These are phyloP conservation scores for Hibiscus trionum DNA, from an alignment of 345 rosid species.

Conservation along the genomic window DNA sequence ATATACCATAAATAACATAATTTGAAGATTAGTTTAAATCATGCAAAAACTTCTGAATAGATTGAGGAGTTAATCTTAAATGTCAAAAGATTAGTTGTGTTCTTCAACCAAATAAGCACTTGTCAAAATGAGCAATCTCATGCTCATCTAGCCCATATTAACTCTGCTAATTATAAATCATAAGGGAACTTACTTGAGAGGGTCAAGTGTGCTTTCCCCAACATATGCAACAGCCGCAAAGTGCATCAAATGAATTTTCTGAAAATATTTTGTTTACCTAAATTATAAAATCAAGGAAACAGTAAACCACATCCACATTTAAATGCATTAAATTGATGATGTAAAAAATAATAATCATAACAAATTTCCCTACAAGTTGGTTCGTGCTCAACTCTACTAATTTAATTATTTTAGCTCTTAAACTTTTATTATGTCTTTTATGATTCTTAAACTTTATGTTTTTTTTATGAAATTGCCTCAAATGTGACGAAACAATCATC, in stretches of 20 bases:
- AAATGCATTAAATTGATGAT: neutral
- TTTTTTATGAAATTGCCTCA: too few species aligned
- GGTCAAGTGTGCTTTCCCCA: conserved; percentile 94
- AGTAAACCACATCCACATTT: conserved; percentile 3
- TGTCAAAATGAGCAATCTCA: neutral
- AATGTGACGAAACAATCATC: too few species aligned
- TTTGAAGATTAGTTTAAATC: neutral
- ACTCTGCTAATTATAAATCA: neutral
- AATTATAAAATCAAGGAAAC: conserved; percentile 28
- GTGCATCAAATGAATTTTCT: conserved; percentile 90
- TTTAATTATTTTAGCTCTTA: too few species aligned
- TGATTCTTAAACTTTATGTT: too few species aligned
- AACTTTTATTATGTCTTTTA: too few species aligned
- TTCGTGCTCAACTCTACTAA: too few species aligned
- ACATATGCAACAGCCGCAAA: conserved; percentile 99
- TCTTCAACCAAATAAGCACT: neutral
- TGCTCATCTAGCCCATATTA: neutral
- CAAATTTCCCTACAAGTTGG: too few species aligned
- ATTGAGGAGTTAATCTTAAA: neutral
- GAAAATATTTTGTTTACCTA: conserved; percentile 79
- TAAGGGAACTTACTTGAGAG: conserved; percentile 63
- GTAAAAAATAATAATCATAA: neutral
- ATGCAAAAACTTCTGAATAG: neutral
- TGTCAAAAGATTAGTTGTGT: too few species aligned
- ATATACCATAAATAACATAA: neutral